Percentiles rank a stretch among this genome's conserved stretches.
phyloP scores from a whole-genome alignment of 371 early-diverging fungal species.

The Mortierella sp. region DNA sequence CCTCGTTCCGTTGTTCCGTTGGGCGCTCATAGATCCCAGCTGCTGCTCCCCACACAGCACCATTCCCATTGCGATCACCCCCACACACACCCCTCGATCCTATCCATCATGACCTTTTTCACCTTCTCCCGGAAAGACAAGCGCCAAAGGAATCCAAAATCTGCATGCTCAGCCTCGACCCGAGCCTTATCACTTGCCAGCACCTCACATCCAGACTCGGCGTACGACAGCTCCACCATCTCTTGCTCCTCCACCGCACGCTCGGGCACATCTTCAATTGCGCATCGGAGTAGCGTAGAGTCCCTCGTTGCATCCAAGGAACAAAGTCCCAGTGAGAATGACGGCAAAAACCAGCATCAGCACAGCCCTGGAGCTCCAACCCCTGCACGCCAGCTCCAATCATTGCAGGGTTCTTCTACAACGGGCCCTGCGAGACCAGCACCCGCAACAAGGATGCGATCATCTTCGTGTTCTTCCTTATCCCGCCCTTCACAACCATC shows the following conservation, averaged over 20 bases:
- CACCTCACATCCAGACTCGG: constrained; percentile 3
- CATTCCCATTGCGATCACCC: background rate
- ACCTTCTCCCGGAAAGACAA: background rate
- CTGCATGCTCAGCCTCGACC: background rate
- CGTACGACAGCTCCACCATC: constrained; percentile 4
- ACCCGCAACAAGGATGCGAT: no score
- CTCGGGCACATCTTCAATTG: background rate
- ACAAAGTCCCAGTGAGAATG: background rate
- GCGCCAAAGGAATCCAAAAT: background rate
- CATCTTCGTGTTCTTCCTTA: background rate
- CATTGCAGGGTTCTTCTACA: no score
- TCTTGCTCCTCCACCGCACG: background rate
- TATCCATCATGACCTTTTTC: constrained; percentile 1
- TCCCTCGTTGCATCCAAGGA: background rate
- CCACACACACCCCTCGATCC: background rate
- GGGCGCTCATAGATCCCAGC: background rate
- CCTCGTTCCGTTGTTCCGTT: background rate
- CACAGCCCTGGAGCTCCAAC: background rate
- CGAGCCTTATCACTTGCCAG: background rate
- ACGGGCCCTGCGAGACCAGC: no score
- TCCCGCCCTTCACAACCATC: background rate
- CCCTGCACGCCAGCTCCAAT: background rate
- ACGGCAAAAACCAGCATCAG: background rate
- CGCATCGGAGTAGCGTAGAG: background rate
- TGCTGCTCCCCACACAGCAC: background rate